Percentiles rank a stretch among this genome's conserved stretches.
Evolutionary conservation across 305 asterid genomes (phyloP).

Genomic region (Plantago lanceolata): DNA sequence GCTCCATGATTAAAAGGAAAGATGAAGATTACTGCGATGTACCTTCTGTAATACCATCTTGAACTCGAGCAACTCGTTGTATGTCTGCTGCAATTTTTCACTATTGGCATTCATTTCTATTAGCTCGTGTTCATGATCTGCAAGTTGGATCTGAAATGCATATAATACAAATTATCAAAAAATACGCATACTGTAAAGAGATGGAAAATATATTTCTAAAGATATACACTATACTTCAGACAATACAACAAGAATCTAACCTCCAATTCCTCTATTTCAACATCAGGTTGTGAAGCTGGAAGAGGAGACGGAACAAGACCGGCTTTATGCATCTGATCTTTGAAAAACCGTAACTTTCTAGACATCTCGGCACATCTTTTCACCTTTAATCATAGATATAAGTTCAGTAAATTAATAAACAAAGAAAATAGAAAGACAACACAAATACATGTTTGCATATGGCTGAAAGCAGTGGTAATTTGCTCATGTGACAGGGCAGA

Average conservation of each 20-base stretch:
- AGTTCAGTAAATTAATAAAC: slow-evolving; percentile 10
- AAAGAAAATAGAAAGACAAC: slow-evolving; percentile 14
- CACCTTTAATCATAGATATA: slow-evolving; percentile 41
- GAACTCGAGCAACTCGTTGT: slow-evolving; percentile 94
- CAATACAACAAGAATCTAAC: slow-evolving; percentile 36
- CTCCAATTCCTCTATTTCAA: slow-evolving; percentile 91
- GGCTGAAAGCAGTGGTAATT: not conserved
- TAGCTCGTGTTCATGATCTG: slow-evolving; percentile 91
- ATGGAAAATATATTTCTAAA: slow-evolving; percentile 16
- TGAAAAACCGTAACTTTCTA: slow-evolving; percentile 76
- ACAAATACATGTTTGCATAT: not conserved
- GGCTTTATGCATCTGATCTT: slow-evolving; percentile 88
- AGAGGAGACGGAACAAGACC: slow-evolving; percentile 56
- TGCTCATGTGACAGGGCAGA: not conserved
- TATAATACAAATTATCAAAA: slow-evolving; percentile 20
- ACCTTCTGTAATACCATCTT: slow-evolving; percentile 97
- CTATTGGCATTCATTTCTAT: slow-evolving; percentile 90
- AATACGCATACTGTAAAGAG: slow-evolving; percentile 14
- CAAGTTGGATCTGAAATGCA: slow-evolving; percentile 62
- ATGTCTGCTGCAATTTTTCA: slow-evolving; percentile 80
- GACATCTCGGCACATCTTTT: slow-evolving; percentile 98
- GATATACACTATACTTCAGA: slow-evolving; percentile 6
- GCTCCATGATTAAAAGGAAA: slow-evolving; percentile 7
- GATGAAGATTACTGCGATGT: slow-evolving; percentile 20
- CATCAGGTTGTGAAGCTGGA: slow-evolving; percentile 71